phyloP scores from a whole-genome alignment of 2,329 filamentous ascomycete species.

The Fusarium subglutinans region DNA sequence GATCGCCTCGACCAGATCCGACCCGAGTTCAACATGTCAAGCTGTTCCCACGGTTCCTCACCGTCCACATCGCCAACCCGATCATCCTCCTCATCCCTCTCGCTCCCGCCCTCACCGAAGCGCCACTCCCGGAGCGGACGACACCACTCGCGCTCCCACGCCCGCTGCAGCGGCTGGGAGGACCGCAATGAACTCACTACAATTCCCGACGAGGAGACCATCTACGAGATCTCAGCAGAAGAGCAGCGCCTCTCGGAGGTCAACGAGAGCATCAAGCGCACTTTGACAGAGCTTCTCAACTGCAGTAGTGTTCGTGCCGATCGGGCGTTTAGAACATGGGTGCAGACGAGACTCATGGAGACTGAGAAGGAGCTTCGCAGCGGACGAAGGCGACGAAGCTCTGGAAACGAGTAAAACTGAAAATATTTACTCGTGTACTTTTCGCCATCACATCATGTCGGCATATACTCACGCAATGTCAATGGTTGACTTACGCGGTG shows the following conservation, averaged over 20 bases:
- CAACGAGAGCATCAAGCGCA: conserved; percentile 69
- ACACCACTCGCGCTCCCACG: conserved; percentile 40
- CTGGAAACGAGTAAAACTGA: conserved; percentile 40
- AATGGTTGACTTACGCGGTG: conserved; percentile 11
- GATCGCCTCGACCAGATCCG: conserved; percentile 62
- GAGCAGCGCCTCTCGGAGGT: conserved; percentile 64
- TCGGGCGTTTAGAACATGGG: conserved; percentile 63
- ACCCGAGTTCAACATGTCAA: conserved; percentile 48
- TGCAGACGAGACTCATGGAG: conserved; percentile 67
- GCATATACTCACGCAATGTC: neutral
- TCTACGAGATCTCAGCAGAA: conserved; percentile 60
- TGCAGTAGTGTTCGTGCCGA: conserved; percentile 64
- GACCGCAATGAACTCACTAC: conserved; percentile 49
- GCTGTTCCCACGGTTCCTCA: conserved; percentile 56
- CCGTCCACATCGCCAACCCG: conserved; percentile 69
- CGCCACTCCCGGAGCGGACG: conserved; percentile 49
- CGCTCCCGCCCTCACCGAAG: conserved; percentile 59
- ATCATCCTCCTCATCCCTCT: conserved; percentile 59
- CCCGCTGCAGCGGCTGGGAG: conserved; percentile 49
- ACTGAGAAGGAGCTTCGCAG: conserved; percentile 67
- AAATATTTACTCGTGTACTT: neutral
- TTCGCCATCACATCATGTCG: conserved; percentile 17
- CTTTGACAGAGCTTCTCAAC: conserved; percentile 69
- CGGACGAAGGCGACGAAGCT: conserved; percentile 60
- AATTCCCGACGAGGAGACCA: conserved; percentile 58